Evolutionary conservation across 306 rosid genomes (phyloP).

Genomic region (Delonix regia): DNA sequence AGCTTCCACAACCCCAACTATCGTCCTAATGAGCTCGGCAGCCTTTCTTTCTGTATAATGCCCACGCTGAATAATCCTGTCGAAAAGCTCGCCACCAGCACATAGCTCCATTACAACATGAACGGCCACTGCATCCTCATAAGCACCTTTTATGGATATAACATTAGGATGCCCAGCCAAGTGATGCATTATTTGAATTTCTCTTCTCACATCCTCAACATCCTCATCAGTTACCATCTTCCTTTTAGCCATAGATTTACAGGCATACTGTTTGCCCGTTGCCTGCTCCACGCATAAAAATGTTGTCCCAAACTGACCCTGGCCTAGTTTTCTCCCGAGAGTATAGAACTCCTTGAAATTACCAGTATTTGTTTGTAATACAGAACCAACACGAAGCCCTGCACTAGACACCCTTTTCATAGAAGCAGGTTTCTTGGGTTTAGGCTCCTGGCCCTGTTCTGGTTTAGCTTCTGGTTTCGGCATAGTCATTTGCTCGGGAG

Average conservation of each 20-base stretch:
- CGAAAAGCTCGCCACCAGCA: constrained; percentile 98
- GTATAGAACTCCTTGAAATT: constrained; percentile 73
- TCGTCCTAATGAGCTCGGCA: constrained; percentile 88
- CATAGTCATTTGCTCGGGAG: constrained; percentile 85
- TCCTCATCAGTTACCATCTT: constrained; percentile 80
- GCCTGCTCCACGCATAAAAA: constrained; percentile 83
- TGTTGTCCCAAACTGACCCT: constrained; percentile 92
- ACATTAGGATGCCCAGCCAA: constrained; percentile 89
- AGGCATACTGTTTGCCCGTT: constrained; percentile 76
- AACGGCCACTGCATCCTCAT: constrained; percentile 91
- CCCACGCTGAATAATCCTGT: constrained; percentile 90
- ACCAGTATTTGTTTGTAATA: constrained; percentile 73
- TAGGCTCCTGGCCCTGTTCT: constrained; percentile 40
- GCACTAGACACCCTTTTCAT: constrained; percentile 92
- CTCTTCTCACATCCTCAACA: constrained; percentile 98
- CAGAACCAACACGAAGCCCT: constrained; percentile 81
- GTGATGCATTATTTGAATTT: constrained; percentile 99
- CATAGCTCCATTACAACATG: constrained; percentile 98
- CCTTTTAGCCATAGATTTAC: constrained; percentile 97
- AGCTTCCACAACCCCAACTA: constrained; percentile 94
- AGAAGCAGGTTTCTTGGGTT: constrained; percentile 50
- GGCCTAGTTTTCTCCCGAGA: constrained; percentile 85
- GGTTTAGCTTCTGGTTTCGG: constrained; percentile 56
- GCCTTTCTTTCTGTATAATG: constrained; percentile 96
- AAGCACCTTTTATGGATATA: constrained; percentile 93